Evolutionary conservation across 108 stramenopile species (phyloP), one percentile per base, ranked within the genome.

Genomic region (Bacterosira constricta): DNA sequence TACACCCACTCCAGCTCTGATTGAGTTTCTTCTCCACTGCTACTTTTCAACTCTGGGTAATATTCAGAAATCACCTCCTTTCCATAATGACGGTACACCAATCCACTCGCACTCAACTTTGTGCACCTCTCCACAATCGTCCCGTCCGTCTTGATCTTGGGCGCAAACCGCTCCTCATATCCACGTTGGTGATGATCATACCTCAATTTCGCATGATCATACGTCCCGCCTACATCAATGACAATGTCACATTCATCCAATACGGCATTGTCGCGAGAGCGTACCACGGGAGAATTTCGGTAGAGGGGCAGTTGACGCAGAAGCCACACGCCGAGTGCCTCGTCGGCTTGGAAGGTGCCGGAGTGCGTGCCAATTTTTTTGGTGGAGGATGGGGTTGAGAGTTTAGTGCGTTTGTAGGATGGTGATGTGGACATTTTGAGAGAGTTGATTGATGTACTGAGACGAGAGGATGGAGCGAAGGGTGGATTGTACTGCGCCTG

Each of bases 161-260:
- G 36, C 32, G 84, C 79, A 79, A 95, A 93, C 34, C 71, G 63
- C 58, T 96, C 96, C n/a, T 92, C 84, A 79, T 96, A 98, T 18
- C 71, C 92, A 20, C 94, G 78, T 86, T 99, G 98, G 82, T 99
- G 99, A 69, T 99, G 99, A 86, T 99, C 99, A 73, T 96, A 99
- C 27, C 92, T 84, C 54, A 73, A 58, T 27, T 70, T 76, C 15
- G 65, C 57, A 56, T 97, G 89, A 79, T 99, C 96, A 79, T 98
- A 99, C 1, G 85, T 69, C 0, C 97, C 99, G 0, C 97, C 97
- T 0, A 99, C 99, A 77, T 99, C 99, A 29, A 99, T 88, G 18
- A 99, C 96, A 54, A 98, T 97, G 68, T 95, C 86, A 15, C 89
- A 86, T 12, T 82, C 66, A 17, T 88, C 87, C 23, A 99, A 80